Percentiles rank a stretch among this genome's conserved stretches.
Conservation (phyloP, 805 yeast genomes). For the Sugiyamaella marilandica region DNA sequence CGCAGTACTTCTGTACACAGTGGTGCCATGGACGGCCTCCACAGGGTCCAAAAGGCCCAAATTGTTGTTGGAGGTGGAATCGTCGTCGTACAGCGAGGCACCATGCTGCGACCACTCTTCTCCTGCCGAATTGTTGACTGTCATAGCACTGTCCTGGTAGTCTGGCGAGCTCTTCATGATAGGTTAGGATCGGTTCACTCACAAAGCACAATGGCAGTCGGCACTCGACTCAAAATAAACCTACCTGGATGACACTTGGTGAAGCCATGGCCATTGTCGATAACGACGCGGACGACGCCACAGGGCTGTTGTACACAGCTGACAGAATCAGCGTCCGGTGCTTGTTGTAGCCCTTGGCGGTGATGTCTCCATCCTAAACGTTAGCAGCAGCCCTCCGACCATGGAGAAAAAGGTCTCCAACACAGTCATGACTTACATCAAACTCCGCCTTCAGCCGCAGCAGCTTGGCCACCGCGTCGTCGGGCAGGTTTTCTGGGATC, state of each 20-base stretch:
- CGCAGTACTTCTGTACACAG: conserved; percentile 14
- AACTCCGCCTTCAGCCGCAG: conserved; percentile 45
- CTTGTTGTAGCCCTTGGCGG: conserved; percentile 66
- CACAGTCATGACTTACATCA: conserved; percentile 24
- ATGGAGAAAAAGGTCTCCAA: neutral
- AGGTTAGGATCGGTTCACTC: neutral
- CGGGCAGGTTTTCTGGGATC: conserved; percentile 42
- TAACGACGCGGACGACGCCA: conserved; percentile 10
- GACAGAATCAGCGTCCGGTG: conserved; percentile 45
- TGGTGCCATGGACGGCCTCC: conserved; percentile 1
- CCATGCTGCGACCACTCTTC: conserved; percentile 10
- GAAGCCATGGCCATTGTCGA: conserved; percentile 7
- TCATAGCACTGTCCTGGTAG: neutral
- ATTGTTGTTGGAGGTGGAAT: neutral
- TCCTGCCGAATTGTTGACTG: neutral
- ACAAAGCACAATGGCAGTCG: no score
- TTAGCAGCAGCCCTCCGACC: neutral
- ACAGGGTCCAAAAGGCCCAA: neutral
- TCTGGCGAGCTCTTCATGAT: conserved; percentile 2
- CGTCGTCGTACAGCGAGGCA: conserved; percentile 8
- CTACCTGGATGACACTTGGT: conserved; percentile 1
- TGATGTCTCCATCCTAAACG: conserved; percentile 57
- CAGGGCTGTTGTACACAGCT: conserved; percentile 4
- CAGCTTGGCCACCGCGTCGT: conserved; percentile 36
- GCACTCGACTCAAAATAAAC: no score